Base-by-base conservation (phyloP, 192 early-diverging fungal genomes). In the Lunasporangiospora selenospora region DNA sequence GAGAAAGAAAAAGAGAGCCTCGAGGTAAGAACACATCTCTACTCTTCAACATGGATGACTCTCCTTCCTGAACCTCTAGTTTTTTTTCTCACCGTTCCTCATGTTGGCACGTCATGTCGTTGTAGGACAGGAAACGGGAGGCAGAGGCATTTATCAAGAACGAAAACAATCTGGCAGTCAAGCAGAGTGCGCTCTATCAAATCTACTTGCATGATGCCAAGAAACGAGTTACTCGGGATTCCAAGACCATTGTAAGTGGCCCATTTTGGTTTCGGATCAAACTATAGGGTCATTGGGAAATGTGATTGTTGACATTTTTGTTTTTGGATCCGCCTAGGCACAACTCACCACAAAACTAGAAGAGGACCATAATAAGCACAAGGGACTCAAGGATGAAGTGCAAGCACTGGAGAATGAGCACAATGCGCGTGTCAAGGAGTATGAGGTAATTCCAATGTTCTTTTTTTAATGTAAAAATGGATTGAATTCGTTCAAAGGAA, bases 1-100 rank as follows among this genome's bases (percentile, higher is more conserved):
- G 92, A 97, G 64, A 92, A 90, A 59, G 95, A 98, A 52, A 92
- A 88, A 75, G 82, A 88, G 34, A 66, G 83, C 21, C 77, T 98
- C 31, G 90, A 96, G 80, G 88, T 89, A 75, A 42, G 32, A 18
- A 27, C 21, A 24, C n/a, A n/a, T n/a, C n/a, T n/a, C n/a, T n/a
- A n/a, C n/a, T n/a, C n/a, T n/a, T n/a, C n/a, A n/a, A n/a, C 30
- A 21, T 2, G 30, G 7, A 16, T 30, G 15, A 36, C 3, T 32
- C 26, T 13, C n/a, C 23, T 31, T 38, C 19, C 41, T 47, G 41
- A 42, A 42, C 41, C 2, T 42, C 19, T n/a, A n/a, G n/a, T 18
- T 18, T 18, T 42, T 26, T 39, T 12, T 30, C 13, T 42, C 23
- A 45, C 33, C 29, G 21, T 37, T 46, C 12, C 16, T 50, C 37